A percentile compares a stretch with the other conserved stretches of the same genome.
phyloP scores from a whole-genome alignment of 106 monocot species.

The Acanthochlamys bracteata region DNA sequence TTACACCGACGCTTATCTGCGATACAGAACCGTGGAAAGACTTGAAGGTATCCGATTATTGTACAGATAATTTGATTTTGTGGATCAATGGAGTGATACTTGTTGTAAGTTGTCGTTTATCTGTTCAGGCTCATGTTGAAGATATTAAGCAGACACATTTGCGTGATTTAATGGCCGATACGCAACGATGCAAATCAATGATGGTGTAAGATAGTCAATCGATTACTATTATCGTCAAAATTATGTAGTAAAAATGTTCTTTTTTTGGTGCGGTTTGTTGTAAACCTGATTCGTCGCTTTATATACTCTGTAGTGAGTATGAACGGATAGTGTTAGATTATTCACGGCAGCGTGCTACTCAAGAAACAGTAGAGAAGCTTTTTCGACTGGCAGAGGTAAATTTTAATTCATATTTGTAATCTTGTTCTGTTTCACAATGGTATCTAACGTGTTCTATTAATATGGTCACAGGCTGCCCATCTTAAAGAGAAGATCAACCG shows the following conservation, averaged over 20 bases:
- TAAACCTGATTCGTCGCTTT: too few relatives aligned
- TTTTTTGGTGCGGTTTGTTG: too few relatives aligned
- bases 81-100: background rate
- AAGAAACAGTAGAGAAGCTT: conserved; percentile 47
- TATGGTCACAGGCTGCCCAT: conserved; percentile 35
- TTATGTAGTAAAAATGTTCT: too few relatives aligned
- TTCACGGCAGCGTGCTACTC: conserved; percentile 37
- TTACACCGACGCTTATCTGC: conserved; percentile 54
- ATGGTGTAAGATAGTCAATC: conserved; percentile 72
- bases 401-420: background rate
- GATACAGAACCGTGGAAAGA: conserved; percentile 75
- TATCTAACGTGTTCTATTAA: background rate
- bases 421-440: background rate
- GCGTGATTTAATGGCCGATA: conserved; percentile 65
- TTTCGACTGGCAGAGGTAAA: conserved; percentile 55
- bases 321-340: conserved; percentile 57
- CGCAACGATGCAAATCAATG: conserved; percentile 85
- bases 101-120: too few relatives aligned
- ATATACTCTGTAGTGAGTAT: conserved; percentile 22
- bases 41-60: conserved; percentile 44
- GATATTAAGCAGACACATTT: conserved; percentile 73
- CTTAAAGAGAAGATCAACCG: conserved; percentile 62
- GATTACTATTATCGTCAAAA: too few relatives aligned
- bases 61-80: background rate
- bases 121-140: conserved; percentile 59